Evolutionary conservation across 2,329 filamentous ascomycete species (phyloP).

Genomic region (Mollisia scopiformis): DNA sequence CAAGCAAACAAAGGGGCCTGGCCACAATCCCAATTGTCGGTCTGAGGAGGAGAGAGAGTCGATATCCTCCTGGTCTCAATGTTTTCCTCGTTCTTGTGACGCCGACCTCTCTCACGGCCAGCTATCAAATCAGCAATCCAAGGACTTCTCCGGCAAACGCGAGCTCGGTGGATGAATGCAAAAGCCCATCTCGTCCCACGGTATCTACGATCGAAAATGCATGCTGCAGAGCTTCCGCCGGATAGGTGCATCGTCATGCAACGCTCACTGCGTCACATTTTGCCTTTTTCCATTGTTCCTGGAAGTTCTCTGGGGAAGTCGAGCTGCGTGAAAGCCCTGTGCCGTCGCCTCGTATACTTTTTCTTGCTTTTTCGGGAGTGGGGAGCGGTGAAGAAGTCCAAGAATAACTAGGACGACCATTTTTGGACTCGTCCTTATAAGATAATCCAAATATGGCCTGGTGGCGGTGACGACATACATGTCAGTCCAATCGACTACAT

Average conservation of each 20-base stretch:
- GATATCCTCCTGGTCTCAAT: constrained; percentile 18
- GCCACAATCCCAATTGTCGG: not conserved
- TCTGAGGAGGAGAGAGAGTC: no score
- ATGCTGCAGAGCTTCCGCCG: constrained; percentile 22
- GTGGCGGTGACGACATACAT: constrained; percentile 16
- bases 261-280: constrained; percentile 9
- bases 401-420: not conserved
- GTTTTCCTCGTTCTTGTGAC: constrained; percentile 15
- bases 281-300: constrained; percentile 6
- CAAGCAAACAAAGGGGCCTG: constrained; percentile 16
- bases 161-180: not conserved
- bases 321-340: not conserved
- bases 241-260: constrained; percentile 26
- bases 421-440: constrained; percentile 9
- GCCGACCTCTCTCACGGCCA: constrained; percentile 15
- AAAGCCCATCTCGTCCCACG: constrained; percentile 18
- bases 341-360: not conserved
- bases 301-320: not conserved
- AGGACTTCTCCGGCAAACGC: constrained; percentile 12
- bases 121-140: constrained; percentile 3
- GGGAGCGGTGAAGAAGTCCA: constrained; percentile 16
- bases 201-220: constrained; percentile 25
- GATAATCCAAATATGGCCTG: constrained; percentile 8
- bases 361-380: constrained; percentile 4
- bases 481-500: constrained; percentile 8